These are phyloP conservation scores for Starmerella bombicola DNA, from an alignment of 805 yeast genomes.

Conservation along the genomic window DNA sequence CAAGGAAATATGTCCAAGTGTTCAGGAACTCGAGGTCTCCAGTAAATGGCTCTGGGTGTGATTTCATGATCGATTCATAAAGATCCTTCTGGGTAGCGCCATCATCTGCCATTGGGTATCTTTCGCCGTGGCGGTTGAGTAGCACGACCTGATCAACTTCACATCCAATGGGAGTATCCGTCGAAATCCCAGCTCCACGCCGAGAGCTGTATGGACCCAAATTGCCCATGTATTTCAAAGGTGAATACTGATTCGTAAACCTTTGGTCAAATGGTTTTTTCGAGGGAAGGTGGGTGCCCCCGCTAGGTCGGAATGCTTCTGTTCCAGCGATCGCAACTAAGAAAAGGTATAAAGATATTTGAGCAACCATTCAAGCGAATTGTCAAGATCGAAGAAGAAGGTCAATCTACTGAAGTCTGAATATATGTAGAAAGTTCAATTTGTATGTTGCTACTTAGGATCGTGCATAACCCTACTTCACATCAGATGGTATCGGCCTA, in stretches of 20 bases:
- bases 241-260: slow-evolving; percentile 34
- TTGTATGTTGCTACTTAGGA: too few relatives aligned
- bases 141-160: slow-evolving; percentile 39
- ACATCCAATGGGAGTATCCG: slow-evolving; percentile 38
- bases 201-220: slow-evolving; percentile 40
- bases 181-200: slow-evolving; percentile 38
- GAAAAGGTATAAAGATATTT: too few relatives aligned
- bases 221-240: slow-evolving; percentile 37
- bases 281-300: not conserved
- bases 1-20: slow-evolving; percentile 19
- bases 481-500: too few relatives aligned
- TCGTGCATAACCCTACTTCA: too few relatives aligned
- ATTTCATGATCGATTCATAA: slow-evolving; percentile 12
- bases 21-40: slow-evolving; percentile 20
- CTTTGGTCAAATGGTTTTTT: slow-evolving; percentile 20
- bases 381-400: too few relatives aligned
- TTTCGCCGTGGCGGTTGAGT: slow-evolving; percentile 43
- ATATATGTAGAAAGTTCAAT: too few relatives aligned
- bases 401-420: too few relatives aligned
- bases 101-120: slow-evolving; percentile 31
- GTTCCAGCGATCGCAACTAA: too few relatives aligned
- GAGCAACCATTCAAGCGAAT: too few relatives aligned
- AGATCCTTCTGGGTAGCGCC: slow-evolving; percentile 21
- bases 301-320: slow-evolving; percentile 4
- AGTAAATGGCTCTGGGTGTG: slow-evolving; percentile 9